Evolutionary conservation across 805 yeast genomes (phyloP), one percentile per base, ranked within the genome.

Genomic region (Yarrowia yakushimensis): DNA sequence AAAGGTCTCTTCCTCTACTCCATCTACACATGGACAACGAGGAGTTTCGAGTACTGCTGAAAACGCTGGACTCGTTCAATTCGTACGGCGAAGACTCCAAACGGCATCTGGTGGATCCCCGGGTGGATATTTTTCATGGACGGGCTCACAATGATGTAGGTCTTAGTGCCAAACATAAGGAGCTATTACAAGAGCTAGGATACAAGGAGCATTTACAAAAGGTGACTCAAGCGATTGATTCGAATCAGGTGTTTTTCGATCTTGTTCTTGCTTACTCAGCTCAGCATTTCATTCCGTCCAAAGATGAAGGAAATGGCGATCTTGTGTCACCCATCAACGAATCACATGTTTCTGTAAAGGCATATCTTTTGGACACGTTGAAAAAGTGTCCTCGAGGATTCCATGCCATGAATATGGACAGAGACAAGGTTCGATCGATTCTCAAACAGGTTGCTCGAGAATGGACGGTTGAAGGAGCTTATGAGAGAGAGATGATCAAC

Each of bases 371-470:
- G 6, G 48, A 39, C 20, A 41, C 48, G 2, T 30, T 55, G 22
- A 30, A 22, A 6, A 55, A 55, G 22, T 25, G 36, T 13, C 30
- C 28, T 2, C 48, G 27, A 15, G 22, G 20, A 4, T 20, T 30
- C 30, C 61, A 55, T 39, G 76, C 83, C 20, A 69, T 74, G 4
- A 63, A 63, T 20, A 66, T 71, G 3, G 88, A 85, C 64, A 78
- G 76, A 55, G 86, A 82, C 59, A 85, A 85, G 71, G 86, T 85
- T 4, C 71, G 81, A 48, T 77, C 85, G 1, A 76, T 84, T 0
- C 69, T 88, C 67, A 74, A 82, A 45, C 97, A 93, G 73, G 80
- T 82, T 64, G 81, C 85, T 10, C 76, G 97, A 59, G 97, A 93
- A 70, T 93, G 97, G 96, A 76, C 86, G 2, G 66, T 66, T 0